These are phyloP conservation scores for Colletotrichum phormii DNA, from an alignment of 2,329 filamentous ascomycete genomes.

Conservation along the genomic window DNA sequence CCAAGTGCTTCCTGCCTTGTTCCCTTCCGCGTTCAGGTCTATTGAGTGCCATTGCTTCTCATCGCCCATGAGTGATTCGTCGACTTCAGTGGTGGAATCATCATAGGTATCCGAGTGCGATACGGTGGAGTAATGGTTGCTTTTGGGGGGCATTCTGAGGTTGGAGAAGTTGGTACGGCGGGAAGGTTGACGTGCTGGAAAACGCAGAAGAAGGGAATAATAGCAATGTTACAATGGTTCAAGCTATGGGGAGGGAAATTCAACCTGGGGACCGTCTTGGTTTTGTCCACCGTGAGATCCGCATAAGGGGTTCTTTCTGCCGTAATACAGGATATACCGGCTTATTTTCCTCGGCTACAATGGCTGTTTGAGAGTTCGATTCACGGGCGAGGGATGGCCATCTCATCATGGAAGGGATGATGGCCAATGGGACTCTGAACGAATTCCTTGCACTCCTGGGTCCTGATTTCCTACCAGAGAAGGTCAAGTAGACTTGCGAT, in stretches of 20 bases:
- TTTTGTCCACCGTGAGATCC: constrained; percentile 2
- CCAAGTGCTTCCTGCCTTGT: background rate
- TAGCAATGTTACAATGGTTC: background rate
- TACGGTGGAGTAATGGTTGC: background rate
- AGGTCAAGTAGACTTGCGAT: background rate
- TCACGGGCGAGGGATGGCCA: background rate
- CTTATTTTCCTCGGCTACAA: background rate
- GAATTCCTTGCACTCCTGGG: background rate
- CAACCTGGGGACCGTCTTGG: background rate
- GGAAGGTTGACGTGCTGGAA: background rate
- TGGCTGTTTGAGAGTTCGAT: background rate
- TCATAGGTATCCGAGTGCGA: constrained; percentile 16
- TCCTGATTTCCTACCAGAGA: background rate
- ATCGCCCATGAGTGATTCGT: constrained; percentile 23
- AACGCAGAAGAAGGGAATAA: background rate
- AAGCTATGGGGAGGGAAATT: background rate
- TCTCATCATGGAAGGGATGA: background rate
- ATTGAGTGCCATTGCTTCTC: constrained; percentile 36
- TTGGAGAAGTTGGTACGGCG: background rate
- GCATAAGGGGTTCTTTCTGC: background rate
- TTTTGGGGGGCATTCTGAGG: constrained; percentile 3
- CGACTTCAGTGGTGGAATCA: constrained; percentile 32
- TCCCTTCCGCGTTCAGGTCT: background rate
- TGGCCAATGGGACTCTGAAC: background rate
- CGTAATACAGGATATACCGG: background rate